A percentile compares a stretch with the other conserved stretches of the same genome.
These are phyloP conservation scores for Ganoderma multipileum DNA, from an alignment of 1,284 basidiomycete species.

Conservation along the genomic window DNA sequence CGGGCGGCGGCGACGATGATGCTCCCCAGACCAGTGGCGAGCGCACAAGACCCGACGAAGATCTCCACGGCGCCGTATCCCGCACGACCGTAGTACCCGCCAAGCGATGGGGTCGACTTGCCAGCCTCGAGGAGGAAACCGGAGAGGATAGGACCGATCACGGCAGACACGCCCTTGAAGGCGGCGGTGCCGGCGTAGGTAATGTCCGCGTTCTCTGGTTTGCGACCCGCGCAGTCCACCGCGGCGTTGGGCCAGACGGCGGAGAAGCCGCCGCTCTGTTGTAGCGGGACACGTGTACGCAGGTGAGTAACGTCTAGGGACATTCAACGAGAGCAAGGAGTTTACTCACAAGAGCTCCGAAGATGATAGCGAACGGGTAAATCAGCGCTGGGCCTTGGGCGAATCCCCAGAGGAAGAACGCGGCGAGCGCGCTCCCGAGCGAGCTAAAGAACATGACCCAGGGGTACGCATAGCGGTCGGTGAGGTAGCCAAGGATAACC, in stretches of 20 bases:
- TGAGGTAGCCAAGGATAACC: constrained; percentile 36
- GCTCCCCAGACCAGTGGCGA: constrained; percentile 32
- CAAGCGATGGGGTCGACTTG: constrained; percentile 20
- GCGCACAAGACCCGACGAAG: constrained; percentile 38
- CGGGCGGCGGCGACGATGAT: constrained; percentile 32
- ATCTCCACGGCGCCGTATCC: constrained; percentile 38
- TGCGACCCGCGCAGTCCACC: constrained; percentile 35
- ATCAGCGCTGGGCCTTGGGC: constrained; percentile 35
- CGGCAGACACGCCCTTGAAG: constrained; percentile 36
- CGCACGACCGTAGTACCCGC: constrained; percentile 29
- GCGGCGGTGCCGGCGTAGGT: constrained; percentile 35
- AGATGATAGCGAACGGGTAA: constrained; percentile 37
- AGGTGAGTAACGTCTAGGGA: not conserved
- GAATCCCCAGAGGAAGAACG: constrained; percentile 41
- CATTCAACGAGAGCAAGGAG: not conserved
- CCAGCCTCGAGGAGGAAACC: constrained; percentile 35
- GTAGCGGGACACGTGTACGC: not conserved
- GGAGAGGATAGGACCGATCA: constrained; percentile 37
- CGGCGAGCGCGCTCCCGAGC: constrained; percentile 35
- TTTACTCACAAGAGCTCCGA: constrained; percentile 36
- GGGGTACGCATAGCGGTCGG: constrained; percentile 37
- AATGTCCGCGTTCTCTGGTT: constrained; percentile 36
- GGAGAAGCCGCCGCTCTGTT: constrained; percentile 38
- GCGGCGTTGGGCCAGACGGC: constrained; percentile 38
- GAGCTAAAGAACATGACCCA: constrained; percentile 38